Base-by-base conservation (phyloP, 129 eudicot species). In the Lactuca sativa region DNA sequence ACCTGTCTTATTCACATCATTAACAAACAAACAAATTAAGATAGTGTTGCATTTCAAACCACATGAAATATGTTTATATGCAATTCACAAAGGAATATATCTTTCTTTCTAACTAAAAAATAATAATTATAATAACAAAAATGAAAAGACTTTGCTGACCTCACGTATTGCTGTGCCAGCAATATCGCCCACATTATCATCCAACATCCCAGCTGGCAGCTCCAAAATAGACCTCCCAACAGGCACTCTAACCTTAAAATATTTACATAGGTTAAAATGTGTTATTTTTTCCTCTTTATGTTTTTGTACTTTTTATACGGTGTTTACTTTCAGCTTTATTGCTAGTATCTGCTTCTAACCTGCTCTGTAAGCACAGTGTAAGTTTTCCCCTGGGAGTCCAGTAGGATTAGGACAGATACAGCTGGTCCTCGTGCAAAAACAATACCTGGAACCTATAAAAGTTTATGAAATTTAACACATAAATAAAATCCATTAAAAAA, bases 371-470 rank as follows among this genome's bases (percentile, higher is more conserved):
- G 93, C 77, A 95, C 96, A n/a, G 93, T 83, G 80, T 85, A 95
- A 17, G 97, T 87, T 83, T 84, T 86, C 52, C 97, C 95, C 66
- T 88, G 91, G 0, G 93, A 95, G 6, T 87, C 89, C 82, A 95
- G 71, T 52, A 95, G 97, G 59, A 95, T 90, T 58, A 95, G 78
- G 74, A 95, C 95, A 47, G 99, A 93, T 78, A 90, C 99, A 73
- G 99, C 97, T 57, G 99, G 99, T 56, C 99, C 97, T 76, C 99
- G 84, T 61, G 99, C 97, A 87, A 95, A 95, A 51, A 90, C 97
- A 76, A 95, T 87, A 67, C 97, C 97, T 70, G 99, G 99, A 85
- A 95, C 91, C 99, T 95, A 80, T 51, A 37, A 67, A 55, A 53
- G 53, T 58, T 10, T 13, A 49, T 69, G 52, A 38, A 58, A 49